phyloP scores from a whole-genome alignment of 2,329 filamentous ascomycete genomes.

The Penicillium sp. region DNA sequence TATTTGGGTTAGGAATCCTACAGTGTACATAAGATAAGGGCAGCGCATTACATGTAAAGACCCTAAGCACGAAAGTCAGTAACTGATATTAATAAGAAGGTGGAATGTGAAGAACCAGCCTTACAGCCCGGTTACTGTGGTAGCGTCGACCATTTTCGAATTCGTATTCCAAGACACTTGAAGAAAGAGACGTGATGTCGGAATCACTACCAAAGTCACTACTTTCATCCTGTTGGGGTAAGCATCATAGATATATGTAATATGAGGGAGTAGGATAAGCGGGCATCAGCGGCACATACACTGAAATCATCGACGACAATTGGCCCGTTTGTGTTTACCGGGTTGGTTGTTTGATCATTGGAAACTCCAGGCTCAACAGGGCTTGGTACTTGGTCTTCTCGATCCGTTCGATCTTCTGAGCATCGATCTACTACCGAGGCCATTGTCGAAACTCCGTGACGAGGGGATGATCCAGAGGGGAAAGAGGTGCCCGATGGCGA shows the following conservation, averaged over 20 bases:
- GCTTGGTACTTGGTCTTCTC: neutral
- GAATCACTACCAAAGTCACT: slow-evolving; percentile 3
- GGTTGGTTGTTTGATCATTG: neutral
- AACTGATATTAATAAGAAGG: neutral
- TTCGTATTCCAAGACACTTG: slow-evolving; percentile 10
- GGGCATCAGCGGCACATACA: neutral
- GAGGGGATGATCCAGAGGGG: too few species aligned
- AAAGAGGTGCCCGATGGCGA: too few species aligned
- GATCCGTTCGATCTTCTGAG: neutral
- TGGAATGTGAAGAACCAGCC: neutral
- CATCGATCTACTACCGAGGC: too few species aligned
- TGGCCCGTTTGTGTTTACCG: neutral
- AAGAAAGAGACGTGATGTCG: slow-evolving; percentile 9
- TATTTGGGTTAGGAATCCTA: neutral
- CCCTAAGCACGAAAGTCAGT: neutral
- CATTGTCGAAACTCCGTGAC: too few species aligned
- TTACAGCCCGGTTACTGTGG: slow-evolving; percentile 6
- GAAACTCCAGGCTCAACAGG: neutral
- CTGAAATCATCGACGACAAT: slow-evolving; percentile 2
- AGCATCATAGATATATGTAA: neutral
- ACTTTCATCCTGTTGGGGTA: slow-evolving; percentile 3
- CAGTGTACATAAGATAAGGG: neutral
- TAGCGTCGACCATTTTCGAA: slow-evolving; percentile 13
- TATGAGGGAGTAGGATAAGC: too few species aligned
- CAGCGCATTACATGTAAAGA: slow-evolving; percentile 1